Conservation (phyloP, 2,329 filamentous ascomycete species). For the Podosphaera fusca region DNA sequence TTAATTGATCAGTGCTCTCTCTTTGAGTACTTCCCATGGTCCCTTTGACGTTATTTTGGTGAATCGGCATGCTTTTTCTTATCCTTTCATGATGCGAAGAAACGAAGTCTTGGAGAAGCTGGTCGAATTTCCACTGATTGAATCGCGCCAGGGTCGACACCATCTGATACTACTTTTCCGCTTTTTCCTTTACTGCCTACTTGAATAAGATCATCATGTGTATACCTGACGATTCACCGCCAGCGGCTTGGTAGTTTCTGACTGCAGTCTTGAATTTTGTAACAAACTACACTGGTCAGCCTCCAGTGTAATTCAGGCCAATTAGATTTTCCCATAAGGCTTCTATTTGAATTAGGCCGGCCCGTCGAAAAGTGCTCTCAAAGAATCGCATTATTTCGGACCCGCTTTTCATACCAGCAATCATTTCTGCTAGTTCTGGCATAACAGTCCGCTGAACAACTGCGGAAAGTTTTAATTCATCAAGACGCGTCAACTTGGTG, state of each 20-base stretch:
- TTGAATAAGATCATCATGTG: not conserved
- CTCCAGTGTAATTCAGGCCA: not conserved
- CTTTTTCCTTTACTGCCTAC: not conserved
- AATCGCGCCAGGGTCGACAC: not conserved
- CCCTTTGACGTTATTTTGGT: too few species aligned
- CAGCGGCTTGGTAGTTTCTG: not conserved
- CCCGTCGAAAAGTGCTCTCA: not conserved
- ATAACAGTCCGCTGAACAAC: too few species aligned
- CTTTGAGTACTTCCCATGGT: too few species aligned
- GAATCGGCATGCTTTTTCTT: not conserved
- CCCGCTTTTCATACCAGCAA: not conserved
- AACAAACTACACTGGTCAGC: not conserved
- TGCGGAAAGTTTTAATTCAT: too few species aligned
- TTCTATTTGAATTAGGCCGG: not conserved
- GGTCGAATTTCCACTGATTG: not conserved
- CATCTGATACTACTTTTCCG: too few species aligned
- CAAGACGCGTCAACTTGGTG: too few species aligned
- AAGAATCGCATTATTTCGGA: not conserved
- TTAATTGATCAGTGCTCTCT: too few species aligned
- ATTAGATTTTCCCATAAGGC: not conserved
- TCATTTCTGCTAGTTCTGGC: not conserved
- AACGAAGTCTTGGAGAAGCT: not conserved
- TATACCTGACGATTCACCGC: not conserved
- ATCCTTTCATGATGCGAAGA: not conserved
- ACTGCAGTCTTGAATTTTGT: too few species aligned